Percentiles rank a stretch among this genome's conserved stretches.
Conservation (phyloP, 1,284 basidiomycete species). For the Rhodotorula sp. region DNA sequence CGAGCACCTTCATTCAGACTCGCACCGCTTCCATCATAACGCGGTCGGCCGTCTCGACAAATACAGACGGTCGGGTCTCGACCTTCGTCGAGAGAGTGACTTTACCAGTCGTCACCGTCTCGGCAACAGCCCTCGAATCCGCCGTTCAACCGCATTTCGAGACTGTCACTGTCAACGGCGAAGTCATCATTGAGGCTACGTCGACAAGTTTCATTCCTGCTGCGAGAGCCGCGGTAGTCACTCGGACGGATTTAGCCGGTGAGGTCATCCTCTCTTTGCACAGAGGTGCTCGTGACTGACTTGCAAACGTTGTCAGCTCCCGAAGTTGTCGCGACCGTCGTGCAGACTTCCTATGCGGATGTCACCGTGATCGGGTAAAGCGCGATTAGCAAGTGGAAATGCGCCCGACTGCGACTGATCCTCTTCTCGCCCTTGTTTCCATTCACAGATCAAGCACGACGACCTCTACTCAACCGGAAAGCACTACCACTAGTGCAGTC, state of each 20-base stretch:
- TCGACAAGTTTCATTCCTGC: neutral
- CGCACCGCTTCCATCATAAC: neutral
- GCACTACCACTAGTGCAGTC: too few relatives aligned
- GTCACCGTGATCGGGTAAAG: neutral
- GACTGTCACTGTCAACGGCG: slow-evolving; percentile 10
- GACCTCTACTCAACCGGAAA: too few relatives aligned
- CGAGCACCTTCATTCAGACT: slow-evolving; percentile 12
- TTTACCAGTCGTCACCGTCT: slow-evolving; percentile 7
- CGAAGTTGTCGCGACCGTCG: neutral
- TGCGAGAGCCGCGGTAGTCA: slow-evolving; percentile 2
- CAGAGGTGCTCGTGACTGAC: neutral
- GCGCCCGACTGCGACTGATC: too few relatives aligned
- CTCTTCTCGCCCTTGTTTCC: too few relatives aligned
- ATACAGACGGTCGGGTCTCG: slow-evolving; percentile 6
- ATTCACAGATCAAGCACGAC: too few relatives aligned
- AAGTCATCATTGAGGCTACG: slow-evolving; percentile 8
- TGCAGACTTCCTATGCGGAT: slow-evolving; percentile 1
- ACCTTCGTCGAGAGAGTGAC: slow-evolving; percentile 1
- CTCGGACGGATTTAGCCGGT: neutral
- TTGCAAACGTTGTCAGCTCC: neutral
- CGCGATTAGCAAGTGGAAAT: too few relatives aligned
- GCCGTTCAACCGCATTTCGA: slow-evolving; percentile 1
- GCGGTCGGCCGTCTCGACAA: neutral
- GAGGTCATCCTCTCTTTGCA: neutral
- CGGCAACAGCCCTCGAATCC: neutral